Evolutionary conservation across 2,329 filamentous ascomycete species (phyloP).

Genomic region (Ceratocystiopsis sp.): DNA sequence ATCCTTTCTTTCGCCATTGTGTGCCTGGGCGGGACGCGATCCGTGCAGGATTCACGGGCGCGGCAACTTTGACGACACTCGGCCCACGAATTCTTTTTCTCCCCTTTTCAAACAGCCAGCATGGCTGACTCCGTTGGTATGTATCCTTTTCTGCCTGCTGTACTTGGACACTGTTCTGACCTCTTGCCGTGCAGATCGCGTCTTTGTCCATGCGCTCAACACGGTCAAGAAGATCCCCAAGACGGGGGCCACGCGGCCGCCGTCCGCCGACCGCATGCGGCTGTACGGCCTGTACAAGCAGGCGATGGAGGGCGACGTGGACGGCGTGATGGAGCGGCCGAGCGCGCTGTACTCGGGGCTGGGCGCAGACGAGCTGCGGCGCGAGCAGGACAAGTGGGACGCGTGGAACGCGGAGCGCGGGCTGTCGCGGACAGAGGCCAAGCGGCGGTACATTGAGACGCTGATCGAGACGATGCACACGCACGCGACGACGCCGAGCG

Average conservation of each 20-base stretch:
- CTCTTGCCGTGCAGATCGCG: slow-evolving; percentile 49
- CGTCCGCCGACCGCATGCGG: slow-evolving; percentile 65
- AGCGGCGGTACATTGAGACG: slow-evolving; percentile 82
- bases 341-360: slow-evolving; percentile 26
- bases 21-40: too few species aligned
- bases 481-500: slow-evolving; percentile 83
- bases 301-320: slow-evolving; percentile 95
- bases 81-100: too few species aligned
- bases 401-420: slow-evolving; percentile 84
- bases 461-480: slow-evolving; percentile 94
- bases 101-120: too few species aligned
- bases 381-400: slow-evolving; percentile 64
- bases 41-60: too few species aligned
- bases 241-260: slow-evolving; percentile 78
- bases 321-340: slow-evolving; percentile 82
- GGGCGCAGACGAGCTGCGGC: slow-evolving; percentile 34
- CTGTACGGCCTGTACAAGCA: slow-evolving; percentile 99
- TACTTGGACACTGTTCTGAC: not conserved
- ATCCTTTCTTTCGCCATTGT: too few species aligned
- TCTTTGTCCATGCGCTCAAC: slow-evolving; percentile 97
- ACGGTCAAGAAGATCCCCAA: slow-evolving; percentile 96
- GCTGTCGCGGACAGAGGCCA: slow-evolving; percentile 76
- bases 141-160: slow-evolving; percentile 6
- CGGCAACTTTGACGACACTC: too few species aligned
- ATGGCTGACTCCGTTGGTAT: slow-evolving; percentile 29